Base-by-base conservation (phyloP, 2,329 filamentous ascomycete species). In the Microsporum ferrugineum region DNA sequence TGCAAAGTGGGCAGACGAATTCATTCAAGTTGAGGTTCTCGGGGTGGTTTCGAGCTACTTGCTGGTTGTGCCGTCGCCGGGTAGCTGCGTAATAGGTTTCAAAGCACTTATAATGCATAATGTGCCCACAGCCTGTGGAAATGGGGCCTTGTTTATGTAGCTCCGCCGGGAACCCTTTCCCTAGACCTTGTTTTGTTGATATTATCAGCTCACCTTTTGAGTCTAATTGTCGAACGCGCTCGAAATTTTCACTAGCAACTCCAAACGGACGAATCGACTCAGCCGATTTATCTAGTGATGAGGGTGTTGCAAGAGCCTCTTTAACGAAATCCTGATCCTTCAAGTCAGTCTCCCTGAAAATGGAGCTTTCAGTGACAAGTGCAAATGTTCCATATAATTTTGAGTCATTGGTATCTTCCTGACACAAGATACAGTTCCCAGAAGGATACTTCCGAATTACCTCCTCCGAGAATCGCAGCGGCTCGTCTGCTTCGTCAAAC, bases 21-120 rank as follows among this genome's bases (percentile, higher is more conserved):
- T 99, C 94, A 64, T 95, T 88, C 49, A 83, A 79, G 23, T 82
- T 79, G 1, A 89, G 81, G 60, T 86, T 82, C 71, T 99, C 95
- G 0, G 94, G 94, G 68, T 97, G 94, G 68, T 96, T 89, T 12
- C 94, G 84, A 5, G 94, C 91, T 72, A 99, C 96, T 72, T 99
- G 94, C 68, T 94, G 89, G 23, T 83, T 84, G 71, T 99, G 95
- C 43, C 94, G 84, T 63, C 91, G 83, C 59, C 86, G 81, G 0
- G 90, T 95, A 2, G 92, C 90, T 53, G 88, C 84, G 65, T 89
- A 88, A 70, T 97, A 99, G 45, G 88, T 84, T 69, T 96, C 91
- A 71, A 99, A 99, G 75, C 94, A 99, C 66, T 84, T 85, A 72
- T 89, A 97, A 73, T 99, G 94, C 94, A 99, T 99, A 69, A 99